Evolutionary conservation across 2,329 filamentous ascomycete genomes (phyloP), one percentile per base, ranked within the genome.

Genomic region (Helotiales sp.): DNA sequence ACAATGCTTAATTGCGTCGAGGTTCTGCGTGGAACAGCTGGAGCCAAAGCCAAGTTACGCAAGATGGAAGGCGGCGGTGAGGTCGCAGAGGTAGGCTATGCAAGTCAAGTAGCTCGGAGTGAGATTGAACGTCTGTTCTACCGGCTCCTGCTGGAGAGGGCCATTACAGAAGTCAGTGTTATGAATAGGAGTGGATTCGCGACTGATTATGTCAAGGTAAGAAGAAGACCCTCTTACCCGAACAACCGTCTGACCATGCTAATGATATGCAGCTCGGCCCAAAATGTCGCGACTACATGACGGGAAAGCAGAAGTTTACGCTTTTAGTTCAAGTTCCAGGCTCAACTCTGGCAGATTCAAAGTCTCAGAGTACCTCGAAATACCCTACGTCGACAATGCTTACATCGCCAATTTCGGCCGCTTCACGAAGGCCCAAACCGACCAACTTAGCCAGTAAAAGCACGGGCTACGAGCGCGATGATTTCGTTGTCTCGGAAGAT

Each of bases 111-210:
- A 72, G 89, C 91, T 66, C 88, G 91, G 74, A 87, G 89, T 40
- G 92, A 96, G 75, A 85, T 93, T 13, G 91, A 97, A 76, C 89
- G 93, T 45, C 84, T 98, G n/a, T 93, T 97, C 73, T 88, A 93
- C 75, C 85, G 87, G 57, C 83, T 99, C 10, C 81, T 92, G 7
- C 86, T 86, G 5, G 91, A 96, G 74, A 89, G 90, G 52, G 92
- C 89, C 6, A 81, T 99, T 28, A 79, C 78, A 15, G 93, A 97
- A 79, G 81, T 89, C 37, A 92, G 93, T 75, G 81, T 86, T 59
- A 81, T 88, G 64, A 91, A 90, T 76, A 80, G 77, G 69, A 81
- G 80, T 50, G 82, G 87, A 4, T 94, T 97, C 76, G 86, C 92
- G 1, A 86, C 88, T 62, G 88, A 91, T 71, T 97, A 97, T 76